These are phyloP conservation scores for Pythium diclinum DNA, from an alignment of 352 stramenopile species.

Conservation along the genomic window DNA sequence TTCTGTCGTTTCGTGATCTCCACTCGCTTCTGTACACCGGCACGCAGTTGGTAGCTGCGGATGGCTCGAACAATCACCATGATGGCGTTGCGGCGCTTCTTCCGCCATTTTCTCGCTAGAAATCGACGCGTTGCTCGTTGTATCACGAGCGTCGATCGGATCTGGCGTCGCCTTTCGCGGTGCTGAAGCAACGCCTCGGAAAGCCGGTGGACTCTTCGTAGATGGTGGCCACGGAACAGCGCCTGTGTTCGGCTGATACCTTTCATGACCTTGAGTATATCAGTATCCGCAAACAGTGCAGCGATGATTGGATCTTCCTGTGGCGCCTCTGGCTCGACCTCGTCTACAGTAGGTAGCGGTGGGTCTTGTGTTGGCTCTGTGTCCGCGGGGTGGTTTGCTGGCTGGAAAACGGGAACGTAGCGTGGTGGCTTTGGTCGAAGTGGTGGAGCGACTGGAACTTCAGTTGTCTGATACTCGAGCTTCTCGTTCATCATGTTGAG, in stretches of 20 bases:
- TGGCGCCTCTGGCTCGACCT: neutral
- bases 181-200: slow-evolving; percentile 23
- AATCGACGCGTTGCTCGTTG: slow-evolving; percentile 21
- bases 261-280: slow-evolving; percentile 30
- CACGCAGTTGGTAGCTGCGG: slow-evolving; percentile 20
- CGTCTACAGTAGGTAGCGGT: neutral
- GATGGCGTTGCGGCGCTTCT: slow-evolving; percentile 20
- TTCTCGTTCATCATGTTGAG: slow-evolving; percentile 56
- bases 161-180: neutral
- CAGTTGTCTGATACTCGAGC: slow-evolving; percentile 24
- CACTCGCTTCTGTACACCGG: slow-evolving; percentile 2
- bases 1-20: slow-evolving; percentile 14
- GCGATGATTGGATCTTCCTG: neutral
- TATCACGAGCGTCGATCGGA: slow-evolving; percentile 22
- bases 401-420: neutral
- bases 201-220: slow-evolving; percentile 26
- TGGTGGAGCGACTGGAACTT: neutral
- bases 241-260: slow-evolving; percentile 29
- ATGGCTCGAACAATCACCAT: slow-evolving; percentile 16
- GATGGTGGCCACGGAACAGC: slow-evolving; percentile 27
- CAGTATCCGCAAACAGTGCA: neutral
- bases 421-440: slow-evolving; percentile 2
- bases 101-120: slow-evolving; percentile 9
- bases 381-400: neutral
- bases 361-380: neutral